phyloP scores from a whole-genome alignment of 768 basidiomycete species.

The Cystobasidium tubakii region DNA sequence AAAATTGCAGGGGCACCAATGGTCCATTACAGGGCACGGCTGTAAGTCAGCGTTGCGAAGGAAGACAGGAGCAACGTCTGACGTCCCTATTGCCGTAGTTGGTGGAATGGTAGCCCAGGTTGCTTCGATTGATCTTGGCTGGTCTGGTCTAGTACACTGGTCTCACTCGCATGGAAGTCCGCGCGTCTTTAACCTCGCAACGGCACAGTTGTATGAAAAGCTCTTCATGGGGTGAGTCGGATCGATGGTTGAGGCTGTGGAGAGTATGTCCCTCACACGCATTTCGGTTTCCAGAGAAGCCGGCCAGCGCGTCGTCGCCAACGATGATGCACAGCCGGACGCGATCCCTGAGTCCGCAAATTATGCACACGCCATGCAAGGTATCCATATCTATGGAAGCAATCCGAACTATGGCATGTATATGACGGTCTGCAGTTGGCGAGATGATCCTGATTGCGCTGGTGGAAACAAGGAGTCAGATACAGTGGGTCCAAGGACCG shows the following conservation, averaged over 20 bases:
- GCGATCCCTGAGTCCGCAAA: slow-evolving; percentile 42
- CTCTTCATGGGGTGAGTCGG: slow-evolving; percentile 42
- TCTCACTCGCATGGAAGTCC: slow-evolving; percentile 38
- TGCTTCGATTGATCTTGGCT: slow-evolving; percentile 43
- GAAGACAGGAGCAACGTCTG: too few relatives aligned
- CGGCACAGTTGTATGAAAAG: slow-evolving; percentile 41
- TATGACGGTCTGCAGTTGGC: neutral
- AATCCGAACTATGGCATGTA: slow-evolving; percentile 44
- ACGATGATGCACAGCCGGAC: slow-evolving; percentile 41
- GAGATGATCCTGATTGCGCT: slow-evolving; percentile 40
- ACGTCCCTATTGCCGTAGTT: slow-evolving; percentile 3
- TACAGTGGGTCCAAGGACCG: too few relatives aligned
- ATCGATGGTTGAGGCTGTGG: neutral
- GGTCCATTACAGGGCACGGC: slow-evolving; percentile 44
- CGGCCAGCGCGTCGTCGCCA: slow-evolving; percentile 43
- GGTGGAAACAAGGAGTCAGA: slow-evolving; percentile 39
- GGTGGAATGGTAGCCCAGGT: slow-evolving; percentile 44
- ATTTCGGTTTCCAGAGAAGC: slow-evolving; percentile 35
- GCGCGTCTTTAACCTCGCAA: slow-evolving; percentile 41
- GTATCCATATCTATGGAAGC: slow-evolving; percentile 44
- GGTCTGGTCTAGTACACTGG: slow-evolving; percentile 24
- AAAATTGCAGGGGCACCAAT: slow-evolving; percentile 39
- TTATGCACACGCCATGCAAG: slow-evolving; percentile 43
- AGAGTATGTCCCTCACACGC: neutral
- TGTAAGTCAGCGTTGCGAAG: slow-evolving; percentile 24